phyloP scores from a whole-genome alignment of 345 rosid genomes.

The Salix dunnii region DNA sequence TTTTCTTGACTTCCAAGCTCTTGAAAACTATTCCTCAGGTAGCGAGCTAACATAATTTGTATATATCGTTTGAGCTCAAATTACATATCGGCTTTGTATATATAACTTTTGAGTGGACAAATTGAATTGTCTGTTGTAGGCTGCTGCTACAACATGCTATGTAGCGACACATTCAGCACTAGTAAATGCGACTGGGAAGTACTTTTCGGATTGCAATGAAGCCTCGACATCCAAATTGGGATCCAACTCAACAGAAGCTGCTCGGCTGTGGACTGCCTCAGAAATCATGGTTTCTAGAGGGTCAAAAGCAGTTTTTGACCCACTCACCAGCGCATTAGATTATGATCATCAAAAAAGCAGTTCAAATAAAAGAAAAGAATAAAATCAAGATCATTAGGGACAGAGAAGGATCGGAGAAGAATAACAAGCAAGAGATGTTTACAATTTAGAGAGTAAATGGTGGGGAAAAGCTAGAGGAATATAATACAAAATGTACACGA shows the following conservation, averaged over 20 bases:
- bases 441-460: background rate
- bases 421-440: background rate
- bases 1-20: conserved; percentile 79
- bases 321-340: conserved; percentile 18
- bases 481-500: background rate
- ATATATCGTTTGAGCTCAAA: background rate
- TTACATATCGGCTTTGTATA: background rate
- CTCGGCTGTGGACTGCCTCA: conserved; percentile 75
- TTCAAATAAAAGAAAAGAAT: background rate
- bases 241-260: conserved; percentile 62
- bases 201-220: conserved; percentile 90
- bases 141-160: conserved; percentile 93
- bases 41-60: background rate
- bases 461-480: background rate
- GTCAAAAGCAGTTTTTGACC: conserved; percentile 45
- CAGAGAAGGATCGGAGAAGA: background rate
- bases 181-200: conserved; percentile 57
- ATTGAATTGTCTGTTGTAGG: conserved; percentile 32
- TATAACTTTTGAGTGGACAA: background rate
- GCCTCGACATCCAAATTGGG: conserved; percentile 68
- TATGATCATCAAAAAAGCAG: background rate
- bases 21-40: conserved; percentile 93
- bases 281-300: conserved; percentile 69
- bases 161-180: conserved; percentile 70
- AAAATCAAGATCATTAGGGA: background rate